phyloP scores from a whole-genome alignment of 2,329 filamentous ascomycete species.

The Colletotrichum tropicale region DNA sequence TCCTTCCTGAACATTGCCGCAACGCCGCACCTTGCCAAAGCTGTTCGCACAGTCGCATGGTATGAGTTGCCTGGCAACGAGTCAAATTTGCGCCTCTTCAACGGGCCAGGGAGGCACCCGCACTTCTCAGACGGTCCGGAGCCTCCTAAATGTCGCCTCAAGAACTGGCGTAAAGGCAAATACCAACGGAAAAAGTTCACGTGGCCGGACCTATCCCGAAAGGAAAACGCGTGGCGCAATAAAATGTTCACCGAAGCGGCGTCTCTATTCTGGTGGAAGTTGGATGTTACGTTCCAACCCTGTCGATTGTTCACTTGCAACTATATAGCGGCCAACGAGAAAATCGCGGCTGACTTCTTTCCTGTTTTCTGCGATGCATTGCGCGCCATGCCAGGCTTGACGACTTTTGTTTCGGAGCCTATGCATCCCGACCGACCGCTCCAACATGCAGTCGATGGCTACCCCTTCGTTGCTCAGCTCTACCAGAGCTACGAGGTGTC shows the following conservation, averaged over 20 bases:
- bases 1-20: neutral
- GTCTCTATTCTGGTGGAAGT: neutral
- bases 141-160: neutral
- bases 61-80: neutral
- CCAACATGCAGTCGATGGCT: neutral
- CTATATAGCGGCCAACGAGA: neutral
- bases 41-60: neutral
- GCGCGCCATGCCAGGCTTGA: neutral
- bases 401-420: neutral
- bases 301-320: accelerated
- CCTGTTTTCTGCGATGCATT: neutral
- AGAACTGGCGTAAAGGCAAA: neutral
- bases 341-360: neutral
- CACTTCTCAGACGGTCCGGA: neutral
- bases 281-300: neutral
- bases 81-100: neutral
- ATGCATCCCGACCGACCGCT: neutral
- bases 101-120: neutral
- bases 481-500: neutral
- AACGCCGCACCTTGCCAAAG: neutral
- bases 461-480: neutral
- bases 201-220: neutral
- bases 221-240: neutral
- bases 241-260: neutral
- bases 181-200: neutral